These are phyloP conservation scores for Phytophthora constricta DNA, from an alignment of 352 stramenopile species.

Conservation along the genomic window DNA sequence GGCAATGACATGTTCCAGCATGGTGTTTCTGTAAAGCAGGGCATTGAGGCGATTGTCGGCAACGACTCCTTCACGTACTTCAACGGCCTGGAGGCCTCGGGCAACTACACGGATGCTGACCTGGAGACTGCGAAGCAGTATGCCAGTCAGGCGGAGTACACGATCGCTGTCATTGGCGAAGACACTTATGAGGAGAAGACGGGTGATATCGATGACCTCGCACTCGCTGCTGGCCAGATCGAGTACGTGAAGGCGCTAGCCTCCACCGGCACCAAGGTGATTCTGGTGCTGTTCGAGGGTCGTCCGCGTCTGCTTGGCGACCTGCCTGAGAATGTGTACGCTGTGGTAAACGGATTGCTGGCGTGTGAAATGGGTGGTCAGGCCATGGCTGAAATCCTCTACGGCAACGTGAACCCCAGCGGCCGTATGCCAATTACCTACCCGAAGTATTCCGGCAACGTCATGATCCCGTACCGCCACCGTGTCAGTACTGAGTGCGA, in stretches of 20 bases:
- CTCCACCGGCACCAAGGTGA: slow-evolving; percentile 58
- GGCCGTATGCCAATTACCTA: slow-evolving; percentile 85
- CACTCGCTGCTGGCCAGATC: slow-evolving; percentile 33
- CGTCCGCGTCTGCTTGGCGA: slow-evolving; percentile 63
- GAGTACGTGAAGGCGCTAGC: slow-evolving; percentile 63
- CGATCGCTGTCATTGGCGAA: slow-evolving; percentile 35
- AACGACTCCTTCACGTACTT: slow-evolving; percentile 44
- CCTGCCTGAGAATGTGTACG: slow-evolving; percentile 47
- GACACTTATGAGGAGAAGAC: slow-evolving; percentile 54
- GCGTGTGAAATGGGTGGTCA: slow-evolving; percentile 65
- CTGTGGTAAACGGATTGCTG: slow-evolving; percentile 71
- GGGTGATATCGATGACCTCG: slow-evolving; percentile 72
- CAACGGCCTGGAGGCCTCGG: slow-evolving; percentile 54
- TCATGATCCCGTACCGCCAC: background rate
- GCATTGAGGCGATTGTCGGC: slow-evolving; percentile 35
- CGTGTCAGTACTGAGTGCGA: slow-evolving; percentile 29
- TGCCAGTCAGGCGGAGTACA: too few species aligned
- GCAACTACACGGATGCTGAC: slow-evolving; percentile 45
- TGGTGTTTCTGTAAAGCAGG: slow-evolving; percentile 56
- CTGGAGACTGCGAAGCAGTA: slow-evolving; percentile 21
- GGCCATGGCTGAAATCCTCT: slow-evolving; percentile 77
- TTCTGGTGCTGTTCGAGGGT: slow-evolving; percentile 70
- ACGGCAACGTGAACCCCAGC: too few species aligned
- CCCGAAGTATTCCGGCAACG: slow-evolving; percentile 43
- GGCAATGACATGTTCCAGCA: slow-evolving; percentile 53